These are phyloP conservation scores for Penicillium palitans DNA, from an alignment of 2,329 filamentous ascomycete genomes.

Conservation along the genomic window DNA sequence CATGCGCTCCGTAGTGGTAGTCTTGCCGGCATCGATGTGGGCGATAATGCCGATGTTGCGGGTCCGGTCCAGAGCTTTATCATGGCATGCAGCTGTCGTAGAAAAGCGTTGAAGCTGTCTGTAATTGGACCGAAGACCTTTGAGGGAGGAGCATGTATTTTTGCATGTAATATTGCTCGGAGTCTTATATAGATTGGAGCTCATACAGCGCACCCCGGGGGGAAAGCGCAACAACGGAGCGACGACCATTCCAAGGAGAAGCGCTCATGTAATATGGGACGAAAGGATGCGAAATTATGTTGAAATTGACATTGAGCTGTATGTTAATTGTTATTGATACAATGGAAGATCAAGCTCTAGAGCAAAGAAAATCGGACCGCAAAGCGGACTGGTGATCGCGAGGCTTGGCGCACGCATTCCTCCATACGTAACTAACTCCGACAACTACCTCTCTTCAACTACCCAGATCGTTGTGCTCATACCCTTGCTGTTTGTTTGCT, in stretches of 20 bases:
- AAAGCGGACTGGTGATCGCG: conserved; percentile 16
- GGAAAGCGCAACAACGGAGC: conserved; percentile 34
- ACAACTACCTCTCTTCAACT: conserved; percentile 6
- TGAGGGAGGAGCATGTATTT: conserved; percentile 5
- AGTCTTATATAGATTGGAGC: conserved; percentile 19
- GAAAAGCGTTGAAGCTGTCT: conserved; percentile 30
- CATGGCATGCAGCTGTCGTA: conserved; percentile 25
- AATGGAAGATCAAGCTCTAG: background rate
- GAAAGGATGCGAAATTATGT: background rate
- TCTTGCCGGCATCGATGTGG: conserved; percentile 98
- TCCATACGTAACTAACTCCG: conserved; percentile 21
- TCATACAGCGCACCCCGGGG: conserved; percentile 25
- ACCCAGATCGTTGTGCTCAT: background rate
- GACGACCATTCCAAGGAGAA: conserved; percentile 30
- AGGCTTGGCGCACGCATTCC: conserved; percentile 28
- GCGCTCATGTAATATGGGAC: conserved; percentile 8
- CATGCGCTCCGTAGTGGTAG: conserved; percentile 98
- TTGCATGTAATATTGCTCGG: conserved; percentile 12
- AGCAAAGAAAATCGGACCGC: conserved; percentile 17
- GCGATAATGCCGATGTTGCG: conserved; percentile 98
- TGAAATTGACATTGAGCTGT: conserved; percentile 5
- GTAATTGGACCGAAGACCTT: conserved; percentile 5
- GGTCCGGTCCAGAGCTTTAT: conserved; percentile 59
- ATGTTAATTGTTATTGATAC: background rate
- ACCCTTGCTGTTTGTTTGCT: conserved; percentile 2